These are phyloP conservation scores for Dicorynia guianensis DNA, from an alignment of 306 rosid genomes.

Conservation along the genomic window DNA sequence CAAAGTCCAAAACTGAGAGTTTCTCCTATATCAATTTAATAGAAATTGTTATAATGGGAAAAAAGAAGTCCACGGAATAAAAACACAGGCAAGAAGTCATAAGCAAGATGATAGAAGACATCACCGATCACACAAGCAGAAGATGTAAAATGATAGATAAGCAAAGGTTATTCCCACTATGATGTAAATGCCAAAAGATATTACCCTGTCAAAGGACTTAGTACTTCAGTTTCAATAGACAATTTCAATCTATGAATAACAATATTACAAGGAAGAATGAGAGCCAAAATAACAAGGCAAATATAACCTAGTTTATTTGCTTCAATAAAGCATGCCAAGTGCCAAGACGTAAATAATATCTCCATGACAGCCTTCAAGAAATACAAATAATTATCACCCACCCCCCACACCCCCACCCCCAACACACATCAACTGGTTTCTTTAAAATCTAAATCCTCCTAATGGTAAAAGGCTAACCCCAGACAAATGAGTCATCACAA, in stretches of 20 bases:
- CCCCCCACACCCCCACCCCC: no score
- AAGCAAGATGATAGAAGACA: conserved; percentile 21
- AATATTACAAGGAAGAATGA: not conserved
- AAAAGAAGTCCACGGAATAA: conserved; percentile 9
- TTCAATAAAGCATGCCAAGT: not conserved
- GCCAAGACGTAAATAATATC: not conserved
- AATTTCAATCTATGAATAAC: not conserved
- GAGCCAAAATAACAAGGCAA: not conserved
- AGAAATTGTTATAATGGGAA: conserved; percentile 23
- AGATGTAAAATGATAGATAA: not conserved
- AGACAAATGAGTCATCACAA: no score
- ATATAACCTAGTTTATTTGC: not conserved
- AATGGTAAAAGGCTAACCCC: not conserved
- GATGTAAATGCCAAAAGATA: not conserved
- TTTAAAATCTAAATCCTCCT: not conserved
- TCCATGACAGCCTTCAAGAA: not conserved
- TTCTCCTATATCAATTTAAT: conserved; percentile 64
- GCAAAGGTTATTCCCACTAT: not conserved
- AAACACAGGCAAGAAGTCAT: conserved; percentile 13
- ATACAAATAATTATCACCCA: no score
- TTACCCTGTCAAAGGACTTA: not conserved
- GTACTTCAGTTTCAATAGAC: not conserved
- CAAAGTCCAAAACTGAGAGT: conserved; percentile 69
- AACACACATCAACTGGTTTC: no score
- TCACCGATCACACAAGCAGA: not conserved